Evolutionary conservation across 148 eudicot genomes (phyloP), one percentile per base, ranked within the genome.

Genomic region (Silene uniflora): DNA sequence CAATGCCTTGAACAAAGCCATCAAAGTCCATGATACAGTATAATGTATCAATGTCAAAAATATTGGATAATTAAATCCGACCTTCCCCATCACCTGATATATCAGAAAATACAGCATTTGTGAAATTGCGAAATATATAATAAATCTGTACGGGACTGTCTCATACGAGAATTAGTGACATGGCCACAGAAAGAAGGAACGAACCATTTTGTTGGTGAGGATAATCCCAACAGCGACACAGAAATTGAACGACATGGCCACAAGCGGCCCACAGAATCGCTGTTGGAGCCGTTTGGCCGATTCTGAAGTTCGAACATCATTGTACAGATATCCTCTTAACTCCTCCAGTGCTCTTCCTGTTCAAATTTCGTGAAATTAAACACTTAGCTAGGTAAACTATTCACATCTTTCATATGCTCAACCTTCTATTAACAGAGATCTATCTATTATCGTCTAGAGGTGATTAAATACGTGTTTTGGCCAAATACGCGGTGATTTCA

Each of bases 321-420:
- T 88, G 76, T 89, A 91, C 67, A 93, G 82, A 60, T 88, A 78
- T 35, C 88, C 84, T 85, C 98, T 88, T 79, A 93, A 80, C 74
- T 91, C 97, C 86, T 93, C 98, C 89, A 93, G 81, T 44, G 94
- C 91, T 83, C 83, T 88, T 46, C 89, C 98, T 93, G 79, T 17
- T 29, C 18, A 79, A n/a, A 74, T 62, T 58, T 22, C 39, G 0
- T 4, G 52, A 67, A 27, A 49, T n/a, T n/a, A n/a, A n/a, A n/a
- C n/a, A n/a, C n/a, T n/a, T n/a, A n/a, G n/a, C n/a, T n/a, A n/a
- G n/a, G n/a, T n/a, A n/a, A n/a, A n/a, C n/a, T n/a, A n/a, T n/a
- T n/a, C n/a, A n/a, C n/a, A n/a, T n/a, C n/a, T n/a, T n/a, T n/a
- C n/a, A n/a, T n/a, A n/a, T n/a, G n/a, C n/a, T n/a, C n/a, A n/a